Conservation (phyloP, 1,284 basidiomycete genomes). For the Lignosus rhinocerotis region DNA sequence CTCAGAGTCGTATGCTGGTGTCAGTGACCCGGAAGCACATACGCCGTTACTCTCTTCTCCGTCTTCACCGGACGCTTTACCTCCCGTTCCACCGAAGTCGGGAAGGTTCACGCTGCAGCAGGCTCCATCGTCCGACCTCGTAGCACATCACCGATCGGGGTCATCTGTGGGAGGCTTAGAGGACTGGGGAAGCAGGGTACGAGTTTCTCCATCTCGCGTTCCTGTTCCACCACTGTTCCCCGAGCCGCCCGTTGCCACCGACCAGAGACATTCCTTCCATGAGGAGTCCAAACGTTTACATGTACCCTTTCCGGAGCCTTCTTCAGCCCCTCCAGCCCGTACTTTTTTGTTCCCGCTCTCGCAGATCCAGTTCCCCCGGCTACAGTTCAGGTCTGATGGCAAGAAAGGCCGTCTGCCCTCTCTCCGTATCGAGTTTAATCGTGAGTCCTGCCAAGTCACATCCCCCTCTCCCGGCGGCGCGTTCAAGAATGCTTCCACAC, state of each 20-base stretch:
- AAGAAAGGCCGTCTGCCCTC: slow-evolving; percentile 15
- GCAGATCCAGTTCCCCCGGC: slow-evolving; percentile 8
- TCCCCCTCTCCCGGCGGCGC: slow-evolving; percentile 9
- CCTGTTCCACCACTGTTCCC: slow-evolving; percentile 17
- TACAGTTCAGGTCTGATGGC: slow-evolving; percentile 3
- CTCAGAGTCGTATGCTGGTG: slow-evolving; percentile 8
- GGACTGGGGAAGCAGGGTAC: slow-evolving; percentile 14
- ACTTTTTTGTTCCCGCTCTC: slow-evolving; percentile 8
- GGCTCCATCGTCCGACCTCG: neutral
- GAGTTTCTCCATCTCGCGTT: slow-evolving; percentile 7
- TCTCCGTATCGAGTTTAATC: slow-evolving; percentile 16
- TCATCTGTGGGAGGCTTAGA: neutral
- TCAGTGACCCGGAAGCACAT: slow-evolving; percentile 18
- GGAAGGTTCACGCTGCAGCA: neutral
- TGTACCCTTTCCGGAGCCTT: slow-evolving; percentile 1
- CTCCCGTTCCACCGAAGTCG: slow-evolving; percentile 16
- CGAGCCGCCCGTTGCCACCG: neutral
- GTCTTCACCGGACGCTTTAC: neutral
- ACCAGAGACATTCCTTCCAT: neutral
- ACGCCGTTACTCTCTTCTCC: slow-evolving; percentile 10
- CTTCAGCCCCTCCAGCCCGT: neutral
- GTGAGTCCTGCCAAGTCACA: slow-evolving; percentile 15
- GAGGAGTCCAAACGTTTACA: neutral
- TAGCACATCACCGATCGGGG: neutral
- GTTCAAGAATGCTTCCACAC: neutral